These are phyloP conservation scores for Mycena crocata DNA, from an alignment of 768 basidiomycete genomes.

Conservation along the genomic window DNA sequence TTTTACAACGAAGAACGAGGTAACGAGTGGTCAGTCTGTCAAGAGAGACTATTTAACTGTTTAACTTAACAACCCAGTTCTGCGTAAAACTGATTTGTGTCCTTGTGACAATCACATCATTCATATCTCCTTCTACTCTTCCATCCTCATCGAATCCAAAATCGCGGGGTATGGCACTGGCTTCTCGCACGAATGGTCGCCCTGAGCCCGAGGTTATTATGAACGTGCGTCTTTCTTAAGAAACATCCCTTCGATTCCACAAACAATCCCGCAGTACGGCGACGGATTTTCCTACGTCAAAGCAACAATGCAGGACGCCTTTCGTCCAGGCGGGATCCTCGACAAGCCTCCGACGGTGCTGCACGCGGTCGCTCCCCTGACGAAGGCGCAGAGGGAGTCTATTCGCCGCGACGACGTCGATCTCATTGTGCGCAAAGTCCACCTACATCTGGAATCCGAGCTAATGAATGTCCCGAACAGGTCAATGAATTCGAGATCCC, in stretches of 20 bases:
- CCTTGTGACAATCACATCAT: too few species aligned
- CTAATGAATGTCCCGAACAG: constrained; percentile 43
- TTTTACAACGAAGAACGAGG: too few species aligned
- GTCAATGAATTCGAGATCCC: constrained; percentile 75
- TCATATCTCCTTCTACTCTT: too few species aligned
- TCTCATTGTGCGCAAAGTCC: constrained; percentile 60
- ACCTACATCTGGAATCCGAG: not conserved
- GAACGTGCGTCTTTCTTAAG: constrained; percentile 57
- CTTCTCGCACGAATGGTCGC: constrained; percentile 56
- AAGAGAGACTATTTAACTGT: too few species aligned
- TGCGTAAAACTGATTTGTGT: too few species aligned
- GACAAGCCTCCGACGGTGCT: constrained; percentile 59
- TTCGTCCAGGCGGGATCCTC: constrained; percentile 64
- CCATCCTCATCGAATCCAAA: too few species aligned
- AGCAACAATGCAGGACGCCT: constrained; percentile 73
- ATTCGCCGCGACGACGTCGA: constrained; percentile 74
- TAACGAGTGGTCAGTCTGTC: too few species aligned
- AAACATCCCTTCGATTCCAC: not conserved
- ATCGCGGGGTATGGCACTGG: constrained; percentile 14
- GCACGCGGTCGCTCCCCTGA: constrained; percentile 23
- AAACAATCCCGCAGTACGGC: constrained; percentile 55
- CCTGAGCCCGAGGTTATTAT: constrained; percentile 75
- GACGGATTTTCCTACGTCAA: constrained; percentile 79
- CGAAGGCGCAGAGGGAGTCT: constrained; percentile 58
- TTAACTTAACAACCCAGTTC: too few species aligned